Conservation (phyloP, 2,329 filamentous ascomycete species). For the Incumbomyces delicatus region DNA sequence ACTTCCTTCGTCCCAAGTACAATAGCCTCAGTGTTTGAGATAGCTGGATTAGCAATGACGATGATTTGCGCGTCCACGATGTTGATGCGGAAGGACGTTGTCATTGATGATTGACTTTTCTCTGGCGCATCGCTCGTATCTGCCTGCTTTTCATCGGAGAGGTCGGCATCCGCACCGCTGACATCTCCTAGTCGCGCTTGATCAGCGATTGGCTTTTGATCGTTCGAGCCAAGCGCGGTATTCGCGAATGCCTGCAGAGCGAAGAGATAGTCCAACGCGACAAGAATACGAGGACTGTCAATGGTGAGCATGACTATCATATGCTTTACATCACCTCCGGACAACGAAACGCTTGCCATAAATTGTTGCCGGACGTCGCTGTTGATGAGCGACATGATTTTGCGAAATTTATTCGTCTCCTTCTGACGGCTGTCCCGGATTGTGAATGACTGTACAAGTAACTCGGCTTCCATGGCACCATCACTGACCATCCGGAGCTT, state of each 20-base stretch:
- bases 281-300: constrained; percentile 88
- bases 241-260: constrained; percentile 76
- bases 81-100: constrained; percentile 79
- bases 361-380: constrained; percentile 88
- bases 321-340: constrained; percentile 68
- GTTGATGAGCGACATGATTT: constrained; percentile 96
- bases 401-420: constrained; percentile 90
- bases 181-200: constrained; percentile 39
- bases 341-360: constrained; percentile 94
- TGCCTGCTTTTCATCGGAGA: constrained; percentile 39
- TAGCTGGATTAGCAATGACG: constrained; percentile 86
- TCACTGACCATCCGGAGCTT: constrained; percentile 92
- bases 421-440: constrained; percentile 83
- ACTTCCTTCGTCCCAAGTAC: constrained; percentile 92
- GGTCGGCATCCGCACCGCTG: constrained; percentile 28
- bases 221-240: constrained; percentile 50
- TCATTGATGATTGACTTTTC: constrained; percentile 45
- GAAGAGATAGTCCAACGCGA: constrained; percentile 92
- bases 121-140: constrained; percentile 37
- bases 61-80: constrained; percentile 95
- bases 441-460: constrained; percentile 87
- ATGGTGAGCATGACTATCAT: constrained; percentile 87
- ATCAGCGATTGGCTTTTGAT: constrained; percentile 43
- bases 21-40: constrained; percentile 84
- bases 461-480: constrained; percentile 80